Base-by-base conservation (phyloP, 1,139 yeast species). In the Protomyces lactucae-debilis region DNA sequence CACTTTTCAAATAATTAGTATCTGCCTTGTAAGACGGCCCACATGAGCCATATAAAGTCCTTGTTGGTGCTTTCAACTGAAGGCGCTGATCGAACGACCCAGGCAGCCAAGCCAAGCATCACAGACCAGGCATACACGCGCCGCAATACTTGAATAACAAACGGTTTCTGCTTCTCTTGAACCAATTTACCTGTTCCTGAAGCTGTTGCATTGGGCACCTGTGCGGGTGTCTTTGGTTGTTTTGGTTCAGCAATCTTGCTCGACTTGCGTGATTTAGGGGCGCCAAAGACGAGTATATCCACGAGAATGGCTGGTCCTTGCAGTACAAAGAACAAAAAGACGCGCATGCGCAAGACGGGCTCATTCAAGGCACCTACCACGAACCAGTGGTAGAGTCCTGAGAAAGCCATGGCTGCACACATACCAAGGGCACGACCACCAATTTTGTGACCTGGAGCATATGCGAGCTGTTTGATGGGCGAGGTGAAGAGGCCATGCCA, bases 401-500 rank as follows among this genome's bases (percentile, higher is more conserved):
- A 59, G 14, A 59, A 39, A 16, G 45, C 57, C 63, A 59, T 59
- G 1, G 63, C 56, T 14, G 63, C 57, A 39, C 57, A 52, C 48
- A 59, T 48, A 12, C 57, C 63, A 0, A 35, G 52, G 10, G 63
- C 63, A 2, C 43, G 53, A 16, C 57, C 45, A 16, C 57, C 57
- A 14, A 59, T 36, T 21, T 28, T n/a, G 18, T 59, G 53, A n/a
- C 43, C 39, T 1, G 63, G 63, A 9, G 39, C 43, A 16, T 52
- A 59, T 3, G 63, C 63, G 36, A 59, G 45, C 21, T 52, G 53
- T 55, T 59, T 59, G 52, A 59, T 39, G 18, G 63, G 63, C 3
- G 56, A 51, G 21, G 57, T 59, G 52, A 59, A 59, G 18, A 59
- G 57, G 4, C 63, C 63, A 32, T 59, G 63, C 63, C 63, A 59